phyloP scores from a whole-genome alignment of 2,329 filamentous ascomycete species.

The Cercospora zeina region DNA sequence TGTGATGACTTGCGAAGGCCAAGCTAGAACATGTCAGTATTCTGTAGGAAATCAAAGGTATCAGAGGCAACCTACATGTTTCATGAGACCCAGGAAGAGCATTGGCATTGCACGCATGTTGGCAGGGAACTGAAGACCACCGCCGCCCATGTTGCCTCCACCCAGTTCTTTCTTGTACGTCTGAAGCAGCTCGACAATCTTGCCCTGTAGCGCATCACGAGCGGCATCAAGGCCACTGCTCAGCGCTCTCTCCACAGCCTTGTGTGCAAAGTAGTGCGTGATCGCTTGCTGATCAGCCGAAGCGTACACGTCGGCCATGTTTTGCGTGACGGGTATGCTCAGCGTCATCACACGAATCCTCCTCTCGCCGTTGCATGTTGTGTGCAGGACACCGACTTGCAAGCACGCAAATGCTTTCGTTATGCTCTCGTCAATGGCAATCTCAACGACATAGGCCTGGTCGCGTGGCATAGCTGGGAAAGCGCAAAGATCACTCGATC shows the following conservation, averaged over 20 bases:
- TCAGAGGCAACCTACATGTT: conserved; percentile 69
- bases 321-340: conserved; percentile 88
- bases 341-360: conserved; percentile 93
- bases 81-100: conserved; percentile 90
- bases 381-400: conserved; percentile 93
- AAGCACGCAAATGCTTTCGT: conserved; percentile 89
- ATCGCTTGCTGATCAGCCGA: conserved; percentile 94
- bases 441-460: conserved; percentile 96
- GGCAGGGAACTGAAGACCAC: conserved; percentile 88
- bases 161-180: conserved; percentile 97
- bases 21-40: conserved; percentile 48
- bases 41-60: background rate
- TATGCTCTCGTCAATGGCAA: conserved; percentile 93
- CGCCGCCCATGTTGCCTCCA: conserved; percentile 89
- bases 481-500: conserved; percentile 93
- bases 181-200: conserved; percentile 86
- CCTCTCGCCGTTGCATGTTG: conserved; percentile 94
- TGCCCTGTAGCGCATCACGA: conserved; percentile 84
- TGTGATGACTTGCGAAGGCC: conserved; percentile 89
- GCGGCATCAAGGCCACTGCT: conserved; percentile 86
- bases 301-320: conserved; percentile 85
- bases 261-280: conserved; percentile 92
- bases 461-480: conserved; percentile 98
- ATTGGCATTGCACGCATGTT: conserved; percentile 87
- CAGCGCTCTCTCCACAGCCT: conserved; percentile 88